Evolutionary conservation across 1,139 yeast genomes (phyloP).

Genomic region (Blastobotrys indianensis): DNA sequence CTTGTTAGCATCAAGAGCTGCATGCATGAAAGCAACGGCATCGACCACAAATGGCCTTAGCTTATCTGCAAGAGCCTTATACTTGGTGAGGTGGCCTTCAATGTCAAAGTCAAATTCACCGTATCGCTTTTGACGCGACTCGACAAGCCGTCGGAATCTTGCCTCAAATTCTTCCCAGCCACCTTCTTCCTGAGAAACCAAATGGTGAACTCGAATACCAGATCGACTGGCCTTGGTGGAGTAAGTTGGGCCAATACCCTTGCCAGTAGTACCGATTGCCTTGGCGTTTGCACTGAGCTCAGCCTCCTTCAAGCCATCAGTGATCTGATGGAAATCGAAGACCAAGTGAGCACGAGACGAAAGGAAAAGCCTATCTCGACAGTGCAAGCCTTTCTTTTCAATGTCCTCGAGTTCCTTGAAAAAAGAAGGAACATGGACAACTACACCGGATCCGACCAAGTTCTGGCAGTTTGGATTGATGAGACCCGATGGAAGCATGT

Average conservation of each 20-base stretch:
- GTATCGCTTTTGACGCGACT: slow-evolving; percentile 79
- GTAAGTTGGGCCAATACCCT: slow-evolving; percentile 98
- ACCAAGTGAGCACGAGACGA: slow-evolving; percentile 95
- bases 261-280: slow-evolving; percentile 97
- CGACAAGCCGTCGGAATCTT: slow-evolving; percentile 68
- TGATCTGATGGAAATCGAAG: slow-evolving; percentile 95
- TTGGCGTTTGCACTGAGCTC: slow-evolving; percentile 81
- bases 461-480: slow-evolving; percentile 88
- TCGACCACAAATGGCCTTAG: slow-evolving; percentile 91
- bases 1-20: slow-evolving; percentile 70
- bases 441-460: slow-evolving; percentile 94
- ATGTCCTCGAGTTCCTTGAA: slow-evolving; percentile 79
- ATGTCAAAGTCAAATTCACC: slow-evolving; percentile 87
- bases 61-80: slow-evolving; percentile 65
- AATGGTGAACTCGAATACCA: slow-evolving; percentile 94
- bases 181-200: slow-evolving; percentile 80
- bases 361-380: slow-evolving; percentile 75
- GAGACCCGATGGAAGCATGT: slow-evolving; percentile 95
- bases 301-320: slow-evolving; percentile 90
- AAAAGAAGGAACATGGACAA: slow-evolving; percentile 88
- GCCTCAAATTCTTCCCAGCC: slow-evolving; percentile 90
- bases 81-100: slow-evolving; percentile 72
- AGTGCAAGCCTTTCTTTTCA: slow-evolving; percentile 64
- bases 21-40: slow-evolving; percentile 83
- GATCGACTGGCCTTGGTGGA: slow-evolving; percentile 96